Evolutionary conservation across 2,329 filamentous ascomycete species (phyloP), one percentile per base, ranked within the genome.

Genomic region (Pseudogymnoascus sp.): DNA sequence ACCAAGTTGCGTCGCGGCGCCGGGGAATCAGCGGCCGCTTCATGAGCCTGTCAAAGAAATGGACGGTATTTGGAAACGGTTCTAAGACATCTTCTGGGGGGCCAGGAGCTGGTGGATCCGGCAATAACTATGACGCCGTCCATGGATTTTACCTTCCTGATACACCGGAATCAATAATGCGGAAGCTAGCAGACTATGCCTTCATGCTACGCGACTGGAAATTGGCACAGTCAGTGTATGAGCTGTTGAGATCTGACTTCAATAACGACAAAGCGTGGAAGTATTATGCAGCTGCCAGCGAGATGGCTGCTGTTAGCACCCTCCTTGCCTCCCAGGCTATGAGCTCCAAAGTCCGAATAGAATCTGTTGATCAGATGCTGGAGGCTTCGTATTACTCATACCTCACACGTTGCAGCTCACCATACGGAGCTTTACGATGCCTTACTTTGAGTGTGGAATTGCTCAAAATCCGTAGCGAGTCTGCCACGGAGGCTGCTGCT

Each of bases 201-300:
- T 96, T 99, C 71, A 97, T 99, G 92, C 81, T 99, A 38, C 85
- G 94, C 33, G 95, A 99, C 74, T 99, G 89, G 86, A 97, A 95
- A 74, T 79, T 99, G 36, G 91, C 94, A 8, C 85, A 94, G 68
- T 92, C 89, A 10, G 96, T 91, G 0, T 99, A 97, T 72, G 93
- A 99, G 63, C 82, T 99, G 4, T 77, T 99, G 7, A 85, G 91
- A 61, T 84, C 87, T 6, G 95, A 99, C 73, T 99, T 93, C 74
- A 87, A 86, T 71, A 94, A 94, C 72, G 92, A 97, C 73, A 97
- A 97, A 74, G 95, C 94, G 1, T 99, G 94, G 94, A 91, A 86
- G 69, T 90, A 97, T 71, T 91, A 97, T 72, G 94, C 94, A 0
- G 93, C 90, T 3, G 89, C 90, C 1, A 93, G 96, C 73, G 94